phyloP scores from a whole-genome alignment of 768 basidiomycete species.

The Galerina marginata region DNA sequence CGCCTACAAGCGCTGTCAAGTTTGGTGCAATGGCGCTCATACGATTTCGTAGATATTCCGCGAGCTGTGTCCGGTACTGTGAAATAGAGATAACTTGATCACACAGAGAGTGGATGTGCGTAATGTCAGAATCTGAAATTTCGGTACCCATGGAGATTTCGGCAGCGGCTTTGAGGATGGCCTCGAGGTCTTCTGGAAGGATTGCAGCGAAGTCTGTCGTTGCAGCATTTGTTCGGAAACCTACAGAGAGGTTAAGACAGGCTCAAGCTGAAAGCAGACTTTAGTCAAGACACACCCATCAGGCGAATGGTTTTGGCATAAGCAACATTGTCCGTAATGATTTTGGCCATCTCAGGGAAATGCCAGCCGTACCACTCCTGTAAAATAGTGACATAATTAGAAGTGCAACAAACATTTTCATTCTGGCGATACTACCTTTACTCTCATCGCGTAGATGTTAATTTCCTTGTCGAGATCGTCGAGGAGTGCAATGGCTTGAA shows the following conservation, averaged over 20 bases:
- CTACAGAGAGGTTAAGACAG: constrained; percentile 39
- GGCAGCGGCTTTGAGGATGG: constrained; percentile 91
- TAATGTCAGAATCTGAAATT: constrained; percentile 95
- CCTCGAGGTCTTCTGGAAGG: constrained; percentile 97
- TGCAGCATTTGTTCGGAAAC: constrained; percentile 93
- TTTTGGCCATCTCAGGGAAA: constrained; percentile 99
- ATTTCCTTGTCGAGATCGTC: constrained; percentile 99
- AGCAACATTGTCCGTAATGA: constrained; percentile 95
- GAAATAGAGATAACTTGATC: constrained; percentile 99
- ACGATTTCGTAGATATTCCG: constrained; percentile 95
- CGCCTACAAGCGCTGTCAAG: constrained; percentile 89
- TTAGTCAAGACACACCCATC: constrained; percentile 68
- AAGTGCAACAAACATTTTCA: background rate
- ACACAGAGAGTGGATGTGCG: constrained; percentile 96
- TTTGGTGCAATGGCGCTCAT: constrained; percentile 99
- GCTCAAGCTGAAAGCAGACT: background rate
- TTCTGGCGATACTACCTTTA: constrained; percentile 67
- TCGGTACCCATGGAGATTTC: constrained; percentile 99
- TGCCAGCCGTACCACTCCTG: constrained; percentile 99
- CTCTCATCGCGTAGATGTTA: constrained; percentile 99
- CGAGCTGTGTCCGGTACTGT: constrained; percentile 91
- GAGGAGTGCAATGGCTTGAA: constrained; percentile 96
- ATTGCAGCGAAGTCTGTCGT: constrained; percentile 86
- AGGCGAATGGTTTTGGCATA: constrained; percentile 92
- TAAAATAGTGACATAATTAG: background rate